These are phyloP conservation scores for Hanseniaspora guilliermondii DNA, from an alignment of 805 yeast genomes.

Conservation along the genomic window DNA sequence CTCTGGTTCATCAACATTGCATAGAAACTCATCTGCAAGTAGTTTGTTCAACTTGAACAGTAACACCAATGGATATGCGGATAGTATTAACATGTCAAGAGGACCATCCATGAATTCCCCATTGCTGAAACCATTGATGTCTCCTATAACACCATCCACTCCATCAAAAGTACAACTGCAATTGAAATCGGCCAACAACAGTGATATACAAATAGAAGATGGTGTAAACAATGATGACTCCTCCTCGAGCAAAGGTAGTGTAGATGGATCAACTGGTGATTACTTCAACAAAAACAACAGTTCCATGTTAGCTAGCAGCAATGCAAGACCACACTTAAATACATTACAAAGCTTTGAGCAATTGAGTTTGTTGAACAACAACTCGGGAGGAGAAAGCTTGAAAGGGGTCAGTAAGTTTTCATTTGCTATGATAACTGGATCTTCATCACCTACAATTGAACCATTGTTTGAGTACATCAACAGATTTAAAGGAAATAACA, in stretches of 20 bases:
- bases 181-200: slow-evolving; percentile 9
- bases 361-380: slow-evolving; percentile 14
- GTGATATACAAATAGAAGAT: neutral
- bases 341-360: slow-evolving; percentile 13
- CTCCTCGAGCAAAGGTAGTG: neutral
- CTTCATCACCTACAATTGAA: slow-evolving; percentile 57
- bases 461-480: slow-evolving; percentile 47
- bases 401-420: slow-evolving; percentile 23
- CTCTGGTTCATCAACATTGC: neutral
- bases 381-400: slow-evolving; percentile 8
- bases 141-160: slow-evolving; percentile 9
- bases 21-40: slow-evolving; percentile 3
- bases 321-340: slow-evolving; percentile 13
- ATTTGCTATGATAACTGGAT: slow-evolving; percentile 49
- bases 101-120: neutral
- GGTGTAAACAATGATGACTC: neutral
- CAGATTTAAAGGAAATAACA: slow-evolving; percentile 27
- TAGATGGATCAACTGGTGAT: slow-evolving; percentile 18
- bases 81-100: slow-evolving; percentile 12
- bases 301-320: slow-evolving; percentile 5
- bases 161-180: slow-evolving; percentile 14
- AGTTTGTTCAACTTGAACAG: neutral
- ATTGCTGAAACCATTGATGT: slow-evolving; percentile 5
- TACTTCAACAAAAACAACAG: slow-evolving; percentile 8
- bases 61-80: neutral